Evolutionary conservation across 495 filamentous ascomycete species (phyloP).

Genomic region (Penicillium verhagenii): DNA sequence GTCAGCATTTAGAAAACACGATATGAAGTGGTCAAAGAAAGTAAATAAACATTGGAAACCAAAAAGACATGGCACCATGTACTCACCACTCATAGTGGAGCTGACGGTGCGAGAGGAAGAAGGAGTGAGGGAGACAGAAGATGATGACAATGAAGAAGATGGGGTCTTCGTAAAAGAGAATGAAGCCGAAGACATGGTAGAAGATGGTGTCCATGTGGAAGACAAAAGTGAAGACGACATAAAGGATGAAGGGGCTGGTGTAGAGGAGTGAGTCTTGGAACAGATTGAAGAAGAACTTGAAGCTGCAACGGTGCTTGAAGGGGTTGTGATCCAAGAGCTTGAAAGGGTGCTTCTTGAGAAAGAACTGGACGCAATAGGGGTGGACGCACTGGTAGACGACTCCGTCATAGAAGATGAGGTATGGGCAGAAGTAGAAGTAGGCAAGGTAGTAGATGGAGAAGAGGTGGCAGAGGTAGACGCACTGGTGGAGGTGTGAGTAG

Average conservation of each 20-base stretch:
- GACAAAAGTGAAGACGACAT: conserved; percentile 2
- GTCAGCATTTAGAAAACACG: not conserved
- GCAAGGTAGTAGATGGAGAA: conserved; percentile 19
- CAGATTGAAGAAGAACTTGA: not conserved
- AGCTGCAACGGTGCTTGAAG: not conserved
- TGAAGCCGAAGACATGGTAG: conserved; percentile 4
- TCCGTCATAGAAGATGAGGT: conserved; percentile 23
- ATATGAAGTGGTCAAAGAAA: not conserved
- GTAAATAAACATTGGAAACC: conserved; percentile 8
- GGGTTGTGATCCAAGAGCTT: not conserved
- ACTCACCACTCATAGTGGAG: conserved; percentile 20
- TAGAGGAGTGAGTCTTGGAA: conserved; percentile 8
- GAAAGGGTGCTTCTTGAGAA: not conserved
- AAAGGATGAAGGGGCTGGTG: conserved; percentile 2
- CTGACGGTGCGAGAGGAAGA: conserved; percentile 3
- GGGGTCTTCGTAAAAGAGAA: not conserved
- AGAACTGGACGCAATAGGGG: conserved; percentile 1
- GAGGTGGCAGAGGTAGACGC: conserved; percentile 24
- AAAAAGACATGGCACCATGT: conserved; percentile 12
- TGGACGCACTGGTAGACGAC: conserved; percentile 19
- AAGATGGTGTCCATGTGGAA: not conserved
- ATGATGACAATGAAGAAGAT: conserved; percentile 5
- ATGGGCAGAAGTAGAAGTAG: conserved; percentile 23
- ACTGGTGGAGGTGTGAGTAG: conserved; percentile 28
- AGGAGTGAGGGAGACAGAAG: conserved; percentile 9